Evolutionary conservation across 306 rosid species (phyloP), one percentile per base, ranked within the genome.

Genomic region (Trifolium dubium): DNA sequence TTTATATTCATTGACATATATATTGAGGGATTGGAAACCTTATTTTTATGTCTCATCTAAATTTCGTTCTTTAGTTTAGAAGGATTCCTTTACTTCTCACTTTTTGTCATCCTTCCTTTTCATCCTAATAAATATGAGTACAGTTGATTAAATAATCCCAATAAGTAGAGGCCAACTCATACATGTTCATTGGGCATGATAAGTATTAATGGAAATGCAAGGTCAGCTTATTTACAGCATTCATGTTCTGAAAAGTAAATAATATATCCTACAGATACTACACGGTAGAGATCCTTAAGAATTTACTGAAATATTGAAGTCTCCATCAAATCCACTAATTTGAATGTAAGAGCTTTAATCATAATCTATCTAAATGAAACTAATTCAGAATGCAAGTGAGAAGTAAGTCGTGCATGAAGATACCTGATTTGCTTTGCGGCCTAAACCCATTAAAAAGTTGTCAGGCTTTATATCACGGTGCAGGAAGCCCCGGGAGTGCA

Each of bases 391-490:
- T 64, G 68, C 65, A 69, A 3, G 58, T 58, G 51, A 54, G 55
- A 28, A 34, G 60, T 78, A 35, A 67, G 58, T 30, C 59, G 30
- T 59, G 68, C 61, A 43, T 32, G 17, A 31, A 44, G 17, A 72
- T 89, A 94, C 99, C 97, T 94, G 99, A 84, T 94, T 94, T 77
- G 96, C 99, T 83, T 92, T 94, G 55, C 95, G 97, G 56, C 99
- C 99, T 60, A 94, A 82, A 74, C 99, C 99, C 99, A 94, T 94
- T 77, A 94, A 87, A 81, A 91, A 94, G 90, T 94, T 94, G 80
- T 94, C 99, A 49, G 99, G 99, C 92, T 94, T 94, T 81, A 94
- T 94, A 82, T 94, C 99, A 28, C 99, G 99, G 65, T 94, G 99
- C 83, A 94, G 96, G 82, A 94, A 94, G 37, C 99, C 97, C 62